These are phyloP conservation scores for Cystofilobasidium capitatum DNA, from an alignment of 768 basidiomycete genomes.

Conservation along the genomic window DNA sequence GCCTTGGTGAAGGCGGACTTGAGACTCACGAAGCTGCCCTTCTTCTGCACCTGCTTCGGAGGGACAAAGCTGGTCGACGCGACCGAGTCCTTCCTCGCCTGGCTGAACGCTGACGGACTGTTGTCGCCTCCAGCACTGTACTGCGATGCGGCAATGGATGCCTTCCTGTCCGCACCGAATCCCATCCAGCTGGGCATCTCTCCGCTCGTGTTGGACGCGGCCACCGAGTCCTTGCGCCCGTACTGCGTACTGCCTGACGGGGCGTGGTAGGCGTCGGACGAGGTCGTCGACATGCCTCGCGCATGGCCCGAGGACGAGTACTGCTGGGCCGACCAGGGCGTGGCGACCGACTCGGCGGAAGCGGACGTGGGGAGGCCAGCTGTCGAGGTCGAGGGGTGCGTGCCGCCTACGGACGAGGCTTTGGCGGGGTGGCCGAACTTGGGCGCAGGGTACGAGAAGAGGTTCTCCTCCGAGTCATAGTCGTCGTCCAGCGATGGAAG, in stretches of 20 bases:
- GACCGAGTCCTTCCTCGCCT: background rate
- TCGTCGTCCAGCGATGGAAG: conserved; percentile 25
- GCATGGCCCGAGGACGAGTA: conserved; percentile 1
- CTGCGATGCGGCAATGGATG: background rate
- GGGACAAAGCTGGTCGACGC: conserved; percentile 7
- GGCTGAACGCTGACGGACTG: background rate
- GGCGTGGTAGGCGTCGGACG: conserved; percentile 7
- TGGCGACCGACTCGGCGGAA: background rate
- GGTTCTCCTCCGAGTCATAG: conserved; percentile 14
- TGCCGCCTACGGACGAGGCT: background rate
- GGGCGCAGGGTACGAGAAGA: conserved; percentile 23
- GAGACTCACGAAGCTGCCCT: conserved; percentile 23
- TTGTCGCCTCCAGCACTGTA: background rate
- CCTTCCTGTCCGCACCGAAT: background rate
- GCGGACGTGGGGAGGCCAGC: background rate
- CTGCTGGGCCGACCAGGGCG: background rate
- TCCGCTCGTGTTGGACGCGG: conserved; percentile 1
- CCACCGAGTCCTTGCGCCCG: conserved; percentile 7
- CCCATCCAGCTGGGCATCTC: conserved; percentile 1
- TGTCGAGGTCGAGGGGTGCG: background rate
- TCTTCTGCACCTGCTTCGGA: conserved; percentile 23
- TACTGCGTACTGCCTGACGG: background rate
- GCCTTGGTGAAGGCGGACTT: conserved; percentile 22
- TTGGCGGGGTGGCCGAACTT: conserved; percentile 19
- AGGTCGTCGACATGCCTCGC: conserved; percentile 3